Evolutionary conservation across 1,139 yeast genomes (phyloP).

Genomic region (Yamadazyma dushanensis): DNA sequence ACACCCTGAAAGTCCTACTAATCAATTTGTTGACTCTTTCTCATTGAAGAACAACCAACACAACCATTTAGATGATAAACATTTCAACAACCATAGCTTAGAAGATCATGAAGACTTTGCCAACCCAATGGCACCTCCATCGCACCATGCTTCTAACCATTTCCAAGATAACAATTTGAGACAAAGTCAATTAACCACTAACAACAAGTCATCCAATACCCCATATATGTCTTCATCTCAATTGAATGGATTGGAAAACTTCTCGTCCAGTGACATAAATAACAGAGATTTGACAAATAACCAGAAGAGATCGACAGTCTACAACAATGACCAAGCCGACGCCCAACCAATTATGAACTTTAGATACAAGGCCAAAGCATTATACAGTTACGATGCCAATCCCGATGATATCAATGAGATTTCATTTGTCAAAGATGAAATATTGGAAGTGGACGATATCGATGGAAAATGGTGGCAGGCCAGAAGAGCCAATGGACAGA

Average conservation of each 20-base stretch:
- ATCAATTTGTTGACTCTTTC: slow-evolving; percentile 82
- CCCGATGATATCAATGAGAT: slow-evolving; percentile 94
- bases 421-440: slow-evolving; percentile 86
- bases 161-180: slow-evolving; percentile 39
- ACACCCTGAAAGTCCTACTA: slow-evolving; percentile 76
- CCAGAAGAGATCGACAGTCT: slow-evolving; percentile 29
- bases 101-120: slow-evolving; percentile 16
- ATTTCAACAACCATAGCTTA: slow-evolving; percentile 17
- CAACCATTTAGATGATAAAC: slow-evolving; percentile 19
- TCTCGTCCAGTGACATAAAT: slow-evolving; percentile 41
- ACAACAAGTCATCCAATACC: slow-evolving; percentile 25
- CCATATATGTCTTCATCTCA: slow-evolving; percentile 58
- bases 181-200: slow-evolving; percentile 37
- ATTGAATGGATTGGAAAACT: slow-evolving; percentile 59
- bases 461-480: slow-evolving; percentile 99
- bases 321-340: slow-evolving; percentile 25
- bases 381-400: slow-evolving; percentile 87
- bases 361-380: slow-evolving; percentile 83
- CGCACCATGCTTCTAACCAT: slow-evolving; percentile 12
- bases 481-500: slow-evolving; percentile 81
- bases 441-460: slow-evolving; percentile 86
- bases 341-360: slow-evolving; percentile 47
- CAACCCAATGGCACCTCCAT: slow-evolving; percentile 1
- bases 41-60: slow-evolving; percentile 36
- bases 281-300: slow-evolving; percentile 35